Base-by-base conservation (phyloP, 208 protist species). In the Giardia duodenalis region DNA sequence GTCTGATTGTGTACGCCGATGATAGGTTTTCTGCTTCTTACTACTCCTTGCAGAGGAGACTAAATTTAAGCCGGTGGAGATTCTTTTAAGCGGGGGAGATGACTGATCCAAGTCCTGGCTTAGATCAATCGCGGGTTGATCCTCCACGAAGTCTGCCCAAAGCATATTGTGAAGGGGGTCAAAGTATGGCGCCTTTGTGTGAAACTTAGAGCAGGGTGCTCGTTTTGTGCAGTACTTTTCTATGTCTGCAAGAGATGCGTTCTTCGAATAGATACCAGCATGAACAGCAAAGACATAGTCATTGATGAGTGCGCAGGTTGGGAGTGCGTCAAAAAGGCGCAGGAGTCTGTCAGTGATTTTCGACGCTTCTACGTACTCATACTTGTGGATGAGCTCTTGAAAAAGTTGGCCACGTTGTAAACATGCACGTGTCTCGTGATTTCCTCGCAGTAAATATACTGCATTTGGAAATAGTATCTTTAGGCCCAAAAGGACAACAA, bases 91-190 rank as follows among this genome's bases (percentile, higher is more conserved):
- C n/a, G n/a, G n/a, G n/a, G n/a, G n/a, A n/a, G n/a, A n/a, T n/a
- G n/a, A n/a, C n/a, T n/a, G n/a, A n/a, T n/a, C n/a, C n/a, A n/a
- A n/a, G n/a, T n/a, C n/a, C n/a, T 48, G 4, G 42, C 86, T 92
- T 42, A 87, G 86, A 3, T 42, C 1, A 44, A 44, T 44, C 1
- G 4, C 22, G 0, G 0, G 3, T 4, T 30, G 1, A 1, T 89
- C 22, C 10, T 91, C 88, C 2, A 44, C 2, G 1, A 67, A 67
- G 67, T 93, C 92, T 44, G 67, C 1, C 92, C 92, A 93, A 0
- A 93, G 42, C 22, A 93, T n/a, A 48, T 93, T 67, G 2, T 46
- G 2, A 44, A 93, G 67, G 3, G 47, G 57, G 39, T 93, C 92
- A 86, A 87, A 92, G 2, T 2, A 76, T 43, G 1, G 4, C 19